Percentiles rank a stretch among this genome's conserved stretches.
Evolutionary conservation across 2,329 filamentous ascomycete species (phyloP).

Genomic region (Coniochaeta sp.): DNA sequence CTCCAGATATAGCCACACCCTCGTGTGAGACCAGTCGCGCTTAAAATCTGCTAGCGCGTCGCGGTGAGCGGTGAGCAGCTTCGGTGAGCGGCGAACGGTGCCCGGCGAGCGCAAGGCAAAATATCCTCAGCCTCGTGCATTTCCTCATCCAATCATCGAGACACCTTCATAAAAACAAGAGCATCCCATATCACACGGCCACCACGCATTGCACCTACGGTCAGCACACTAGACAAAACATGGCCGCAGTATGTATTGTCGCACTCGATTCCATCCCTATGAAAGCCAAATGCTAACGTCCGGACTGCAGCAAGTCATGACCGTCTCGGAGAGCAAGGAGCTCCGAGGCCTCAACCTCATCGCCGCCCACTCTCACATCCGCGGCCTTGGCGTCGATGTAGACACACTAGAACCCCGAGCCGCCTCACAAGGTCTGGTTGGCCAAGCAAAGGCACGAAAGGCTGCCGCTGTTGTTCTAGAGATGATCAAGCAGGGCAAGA

Average conservation of each 20-base stretch:
- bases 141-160: neutral
- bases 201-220: neutral
- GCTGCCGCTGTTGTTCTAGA: slow-evolving; percentile 92
- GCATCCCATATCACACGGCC: neutral
- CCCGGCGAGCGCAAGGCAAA: neutral
- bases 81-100: too few species aligned
- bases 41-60: neutral
- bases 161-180: neutral
- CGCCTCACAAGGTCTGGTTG: slow-evolving; percentile 86
- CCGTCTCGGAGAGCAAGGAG: slow-evolving; percentile 92
- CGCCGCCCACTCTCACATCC: slow-evolving; percentile 95
- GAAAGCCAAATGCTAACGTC: slow-evolving; percentile 1
- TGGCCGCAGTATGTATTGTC: neutral
- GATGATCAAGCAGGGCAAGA: slow-evolving; percentile 99
- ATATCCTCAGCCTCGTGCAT: neutral
- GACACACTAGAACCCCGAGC: slow-evolving; percentile 82
- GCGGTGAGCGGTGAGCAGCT: neutral
- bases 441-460: slow-evolving; percentile 93
- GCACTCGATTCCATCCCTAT: too few species aligned
- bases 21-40: neutral
- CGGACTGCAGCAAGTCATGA: slow-evolving; percentile 49
- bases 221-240: neutral
- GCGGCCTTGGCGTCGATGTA: slow-evolving; percentile 85
- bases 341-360: slow-evolving; percentile 95
- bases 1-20: neutral